Conservation (phyloP, 768 basidiomycete species). For the Boletus subcaerulescens region DNA sequence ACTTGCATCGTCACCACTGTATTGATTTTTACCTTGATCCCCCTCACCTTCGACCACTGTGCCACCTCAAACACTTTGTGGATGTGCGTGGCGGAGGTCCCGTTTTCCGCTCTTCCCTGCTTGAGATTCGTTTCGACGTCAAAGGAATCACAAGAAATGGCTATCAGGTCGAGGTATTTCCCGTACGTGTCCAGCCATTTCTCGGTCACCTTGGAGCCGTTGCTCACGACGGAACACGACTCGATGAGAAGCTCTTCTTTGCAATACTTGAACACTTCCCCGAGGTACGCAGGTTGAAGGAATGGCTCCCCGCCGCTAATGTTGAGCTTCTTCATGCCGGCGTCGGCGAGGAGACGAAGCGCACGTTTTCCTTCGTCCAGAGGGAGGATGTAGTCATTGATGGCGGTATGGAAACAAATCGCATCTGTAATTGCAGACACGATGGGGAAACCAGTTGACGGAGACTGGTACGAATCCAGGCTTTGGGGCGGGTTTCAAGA, state of each 20-base stretch:
- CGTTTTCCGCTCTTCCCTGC: slow-evolving; percentile 34
- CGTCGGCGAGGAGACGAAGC: slow-evolving; percentile 30
- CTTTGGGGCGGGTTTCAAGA: not conserved
- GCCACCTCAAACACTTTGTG: slow-evolving; percentile 34
- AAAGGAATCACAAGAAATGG: slow-evolving; percentile 42
- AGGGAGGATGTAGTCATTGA: slow-evolving; percentile 33
- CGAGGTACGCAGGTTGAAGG: slow-evolving; percentile 36
- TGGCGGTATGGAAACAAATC: slow-evolving; percentile 40
- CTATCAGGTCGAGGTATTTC: slow-evolving; percentile 39
- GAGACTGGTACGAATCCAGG: slow-evolving; percentile 19
- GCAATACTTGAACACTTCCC: slow-evolving; percentile 37
- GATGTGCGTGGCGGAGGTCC: slow-evolving; percentile 30
- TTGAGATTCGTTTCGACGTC: slow-evolving; percentile 34
- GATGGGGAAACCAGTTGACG: slow-evolving; percentile 29
- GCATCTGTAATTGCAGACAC: slow-evolving; percentile 36
- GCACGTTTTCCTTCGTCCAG: slow-evolving; percentile 35
- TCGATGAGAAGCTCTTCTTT: slow-evolving; percentile 37
- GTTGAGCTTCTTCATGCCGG: slow-evolving; percentile 37
- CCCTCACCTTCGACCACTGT: slow-evolving; percentile 33
- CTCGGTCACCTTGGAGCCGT: slow-evolving; percentile 41
- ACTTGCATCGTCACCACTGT: slow-evolving; percentile 28
- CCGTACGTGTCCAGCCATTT: slow-evolving; percentile 41
- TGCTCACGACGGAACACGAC: slow-evolving; percentile 34
- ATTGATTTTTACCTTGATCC: slow-evolving; percentile 40
- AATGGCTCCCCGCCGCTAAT: slow-evolving; percentile 40